phyloP scores from a whole-genome alignment of 192 early-diverging fungal species.

The Umbelopsis vinacea region DNA sequence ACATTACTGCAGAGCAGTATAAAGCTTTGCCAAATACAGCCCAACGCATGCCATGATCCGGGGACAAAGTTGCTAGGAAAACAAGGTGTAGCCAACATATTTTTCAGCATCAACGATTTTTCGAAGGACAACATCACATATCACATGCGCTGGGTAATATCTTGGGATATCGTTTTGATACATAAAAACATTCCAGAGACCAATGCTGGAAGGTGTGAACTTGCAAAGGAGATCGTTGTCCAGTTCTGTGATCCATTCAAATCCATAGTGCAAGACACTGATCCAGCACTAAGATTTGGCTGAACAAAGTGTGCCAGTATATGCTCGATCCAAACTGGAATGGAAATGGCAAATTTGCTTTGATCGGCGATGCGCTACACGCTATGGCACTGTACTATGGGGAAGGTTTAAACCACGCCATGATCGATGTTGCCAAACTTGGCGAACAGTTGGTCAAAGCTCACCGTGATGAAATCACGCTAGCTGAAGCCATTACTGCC shows the following conservation, averaged over 20 bases:
- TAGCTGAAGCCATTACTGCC: background rate
- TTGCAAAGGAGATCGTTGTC: background rate
- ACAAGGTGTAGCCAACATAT: background rate
- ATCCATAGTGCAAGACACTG: background rate
- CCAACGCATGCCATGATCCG: conserved; percentile 1
- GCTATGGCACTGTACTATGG: conserved; percentile 25
- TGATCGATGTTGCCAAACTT: conserved; percentile 25
- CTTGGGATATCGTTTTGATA: conserved; percentile 2
- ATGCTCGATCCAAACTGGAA: conserved; percentile 1
- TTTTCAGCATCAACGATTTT: conserved; percentile 6
- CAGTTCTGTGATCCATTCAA: background rate
- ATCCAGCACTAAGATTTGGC: background rate
- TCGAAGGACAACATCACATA: conserved; percentile 1
- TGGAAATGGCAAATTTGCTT: conserved; percentile 2
- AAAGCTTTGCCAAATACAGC: background rate
- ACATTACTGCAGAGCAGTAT: conserved; percentile 4
- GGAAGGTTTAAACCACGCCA: conserved; percentile 31
- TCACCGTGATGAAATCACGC: conserved; percentile 3
- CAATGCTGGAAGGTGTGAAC: background rate
- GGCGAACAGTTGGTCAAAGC: conserved; percentile 14
- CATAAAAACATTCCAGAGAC: background rate
- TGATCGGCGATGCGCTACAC: conserved; percentile 30
- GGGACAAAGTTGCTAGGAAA: background rate
- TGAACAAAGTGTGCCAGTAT: background rate
- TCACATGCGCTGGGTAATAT: background rate